A percentile compares a stretch with the other conserved stretches of the same genome.
These are phyloP conservation scores for Leucosporidium creatinivorum DNA, from an alignment of 768 basidiomycete genomes.

Conservation along the genomic window DNA sequence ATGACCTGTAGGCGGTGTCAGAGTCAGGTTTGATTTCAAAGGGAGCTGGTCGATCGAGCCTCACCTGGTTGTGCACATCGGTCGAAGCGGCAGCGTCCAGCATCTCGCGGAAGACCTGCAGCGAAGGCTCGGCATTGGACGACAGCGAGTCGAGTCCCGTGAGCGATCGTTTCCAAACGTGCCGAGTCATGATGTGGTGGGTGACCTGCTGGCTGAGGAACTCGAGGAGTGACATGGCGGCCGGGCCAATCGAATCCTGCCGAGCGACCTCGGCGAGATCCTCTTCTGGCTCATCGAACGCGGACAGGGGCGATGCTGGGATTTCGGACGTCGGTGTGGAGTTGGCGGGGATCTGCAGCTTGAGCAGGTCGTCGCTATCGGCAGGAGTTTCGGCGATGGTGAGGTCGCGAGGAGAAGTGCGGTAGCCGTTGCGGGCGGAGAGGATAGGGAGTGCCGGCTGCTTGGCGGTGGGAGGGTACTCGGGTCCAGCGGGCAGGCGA, in stretches of 20 bases:
- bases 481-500: not conserved
- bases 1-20: not conserved
- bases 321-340: not conserved
- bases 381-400: too few species aligned
- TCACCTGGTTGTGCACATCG: not conserved
- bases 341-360: not conserved
- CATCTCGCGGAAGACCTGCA: conserved; percentile 1
- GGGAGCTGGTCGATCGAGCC: not conserved
- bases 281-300: not conserved
- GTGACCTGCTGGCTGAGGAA: conserved; percentile 9
- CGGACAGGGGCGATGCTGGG: not conserved
- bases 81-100: not conserved
- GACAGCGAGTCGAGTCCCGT: not conserved
- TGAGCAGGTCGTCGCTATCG: not conserved
- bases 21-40: not conserved
- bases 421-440: not conserved
- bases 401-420: not conserved
- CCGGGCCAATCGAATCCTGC: not conserved
- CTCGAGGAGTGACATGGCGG: not conserved
- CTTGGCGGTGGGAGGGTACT: not conserved
- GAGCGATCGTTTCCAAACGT: not conserved
- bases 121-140: not conserved
- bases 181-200: not conserved
- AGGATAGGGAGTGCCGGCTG: not conserved
- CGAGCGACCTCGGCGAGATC: not conserved